A percentile compares a stretch with the other conserved stretches of the same genome.
These are phyloP conservation scores for Begonia masoniana DNA, from an alignment of 306 rosid species.

Conservation along the genomic window DNA sequence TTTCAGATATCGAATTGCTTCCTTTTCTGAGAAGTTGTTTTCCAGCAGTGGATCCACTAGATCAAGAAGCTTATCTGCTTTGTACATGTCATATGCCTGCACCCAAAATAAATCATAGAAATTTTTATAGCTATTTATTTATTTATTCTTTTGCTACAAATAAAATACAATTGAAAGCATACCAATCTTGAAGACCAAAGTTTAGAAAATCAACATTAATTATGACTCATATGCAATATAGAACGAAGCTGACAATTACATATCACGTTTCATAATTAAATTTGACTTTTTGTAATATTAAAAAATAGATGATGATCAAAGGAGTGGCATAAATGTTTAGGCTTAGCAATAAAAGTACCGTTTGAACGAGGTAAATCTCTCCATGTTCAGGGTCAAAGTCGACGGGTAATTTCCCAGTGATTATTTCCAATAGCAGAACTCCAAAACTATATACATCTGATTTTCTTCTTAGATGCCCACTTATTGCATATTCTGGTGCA, in stretches of 20 bases:
- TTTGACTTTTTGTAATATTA: background rate
- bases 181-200: too few species aligned
- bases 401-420: slow-evolving; percentile 10
- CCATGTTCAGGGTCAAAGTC: slow-evolving; percentile 19
- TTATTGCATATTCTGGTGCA: slow-evolving; percentile 19
- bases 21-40: slow-evolving; percentile 9
- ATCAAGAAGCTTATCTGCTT: slow-evolving; percentile 9
- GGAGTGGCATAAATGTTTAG: too few species aligned
- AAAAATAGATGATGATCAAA: background rate
- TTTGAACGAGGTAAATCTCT: slow-evolving; percentile 17
- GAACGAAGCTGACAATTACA: too few species aligned
- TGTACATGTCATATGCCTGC: slow-evolving; percentile 27
- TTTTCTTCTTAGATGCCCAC: slow-evolving; percentile 14
- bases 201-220: too few species aligned
- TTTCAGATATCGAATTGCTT: slow-evolving; percentile 14
- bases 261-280: background rate
- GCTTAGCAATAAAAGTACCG: slow-evolving; percentile 6
- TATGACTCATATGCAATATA: too few species aligned
- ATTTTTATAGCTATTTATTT: too few species aligned
- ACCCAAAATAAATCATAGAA: background rate
- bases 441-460: slow-evolving; percentile 22
- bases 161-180: too few species aligned
- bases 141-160: too few species aligned
- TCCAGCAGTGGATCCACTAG: slow-evolving; percentile 12
- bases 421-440: slow-evolving; percentile 13